Evolutionary conservation across 306 rosid species (phyloP).

Genomic region (Trichosanthes truncata): DNA sequence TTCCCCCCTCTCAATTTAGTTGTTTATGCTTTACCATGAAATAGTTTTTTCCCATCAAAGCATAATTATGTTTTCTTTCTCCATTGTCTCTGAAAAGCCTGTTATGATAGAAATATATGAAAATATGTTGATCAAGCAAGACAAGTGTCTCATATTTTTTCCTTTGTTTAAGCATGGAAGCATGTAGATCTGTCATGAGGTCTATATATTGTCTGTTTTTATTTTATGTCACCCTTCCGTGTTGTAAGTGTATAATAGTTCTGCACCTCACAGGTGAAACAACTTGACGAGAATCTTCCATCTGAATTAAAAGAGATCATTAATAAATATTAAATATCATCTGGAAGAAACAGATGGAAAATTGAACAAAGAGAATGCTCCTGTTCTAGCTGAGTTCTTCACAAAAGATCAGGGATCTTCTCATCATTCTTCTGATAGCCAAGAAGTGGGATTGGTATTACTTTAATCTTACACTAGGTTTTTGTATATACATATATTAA

Average conservation of each 20-base stretch:
- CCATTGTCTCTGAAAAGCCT: not conserved
- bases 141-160: not conserved
- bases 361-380: conserved; percentile 9
- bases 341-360: conserved; percentile 21
- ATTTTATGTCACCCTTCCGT: not conserved
- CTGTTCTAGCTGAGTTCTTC: not conserved
- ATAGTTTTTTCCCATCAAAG: not conserved
- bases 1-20: conserved; percentile 6
- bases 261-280: conserved; percentile 41
- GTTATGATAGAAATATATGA: not conserved
- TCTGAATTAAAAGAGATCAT: conserved; percentile 42
- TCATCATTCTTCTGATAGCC: conserved; percentile 13
- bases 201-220: not conserved
- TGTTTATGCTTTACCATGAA: not conserved
- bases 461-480: not conserved
- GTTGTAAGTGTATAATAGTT: conserved; percentile 21
- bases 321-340: conserved; percentile 24
- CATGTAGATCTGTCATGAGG: not conserved
- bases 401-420: conserved; percentile 9
- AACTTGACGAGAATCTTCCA: conserved; percentile 53
- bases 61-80: not conserved
- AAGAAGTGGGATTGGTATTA: conserved; percentile 21
- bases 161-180: not conserved
- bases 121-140: not conserved
- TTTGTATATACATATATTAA: not conserved